phyloP scores from a whole-genome alignment of 176 grass and related monocot species.

The Triticum aestivum region DNA sequence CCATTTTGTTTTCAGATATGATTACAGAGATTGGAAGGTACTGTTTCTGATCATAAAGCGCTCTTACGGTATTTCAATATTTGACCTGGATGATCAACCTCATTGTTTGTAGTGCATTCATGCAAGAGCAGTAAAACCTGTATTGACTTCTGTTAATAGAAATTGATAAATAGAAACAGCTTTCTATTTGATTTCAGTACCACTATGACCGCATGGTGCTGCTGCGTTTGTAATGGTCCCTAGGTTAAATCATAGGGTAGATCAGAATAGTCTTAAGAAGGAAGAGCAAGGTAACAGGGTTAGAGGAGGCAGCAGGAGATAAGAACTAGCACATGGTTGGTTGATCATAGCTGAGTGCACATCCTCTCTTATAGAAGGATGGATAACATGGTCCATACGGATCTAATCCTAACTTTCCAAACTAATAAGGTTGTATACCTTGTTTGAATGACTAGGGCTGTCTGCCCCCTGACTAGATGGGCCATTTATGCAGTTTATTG shows the following conservation, averaged over 20 bases:
- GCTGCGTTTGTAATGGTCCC: not conserved
- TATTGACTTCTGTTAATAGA: not conserved
- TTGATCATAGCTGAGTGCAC: not conserved
- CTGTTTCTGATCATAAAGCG: not conserved
- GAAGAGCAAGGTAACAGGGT: not conserved
- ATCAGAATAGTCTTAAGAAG: not conserved
- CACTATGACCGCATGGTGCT: not conserved
- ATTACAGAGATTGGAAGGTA: slow-evolving; percentile 97
- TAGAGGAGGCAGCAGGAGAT: not conserved
- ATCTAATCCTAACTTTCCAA: not conserved
- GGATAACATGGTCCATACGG: not conserved
- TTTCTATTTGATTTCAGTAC: not conserved
- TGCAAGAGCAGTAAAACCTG: not conserved
- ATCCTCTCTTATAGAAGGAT: not conserved
- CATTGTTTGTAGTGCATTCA: not conserved
- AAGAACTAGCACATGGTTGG: not conserved
- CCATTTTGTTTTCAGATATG: slow-evolving; percentile 90
- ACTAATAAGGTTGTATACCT: not conserved
- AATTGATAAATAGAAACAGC: not conserved
- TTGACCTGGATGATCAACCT: not conserved
- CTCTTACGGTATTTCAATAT: not conserved
- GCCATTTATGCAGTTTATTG: not conserved
- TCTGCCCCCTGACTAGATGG: not conserved
- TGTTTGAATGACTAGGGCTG: not conserved
- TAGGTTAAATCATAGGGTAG: not conserved